Conservation (phyloP, 164 flowering plant species). For the Aristolochia californica region DNA sequence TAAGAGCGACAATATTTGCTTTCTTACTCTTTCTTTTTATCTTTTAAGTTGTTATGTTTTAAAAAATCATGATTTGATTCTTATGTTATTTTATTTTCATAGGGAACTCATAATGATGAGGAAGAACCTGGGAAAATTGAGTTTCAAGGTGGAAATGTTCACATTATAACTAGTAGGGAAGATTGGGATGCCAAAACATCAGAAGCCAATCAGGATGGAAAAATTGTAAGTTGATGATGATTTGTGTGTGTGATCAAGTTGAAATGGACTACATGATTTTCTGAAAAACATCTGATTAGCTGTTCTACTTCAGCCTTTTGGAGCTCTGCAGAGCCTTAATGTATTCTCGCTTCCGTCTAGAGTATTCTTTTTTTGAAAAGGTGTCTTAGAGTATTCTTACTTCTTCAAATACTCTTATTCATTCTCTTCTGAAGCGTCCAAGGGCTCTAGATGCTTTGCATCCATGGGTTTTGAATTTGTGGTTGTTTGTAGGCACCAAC, state of each 20-base stretch:
- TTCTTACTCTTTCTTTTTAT: not conserved
- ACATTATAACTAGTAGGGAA: slow-evolving; percentile 31
- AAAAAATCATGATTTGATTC: not conserved
- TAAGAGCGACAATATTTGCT: not conserved
- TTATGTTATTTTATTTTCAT: not conserved
- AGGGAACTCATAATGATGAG: not conserved
- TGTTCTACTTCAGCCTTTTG: not conserved
- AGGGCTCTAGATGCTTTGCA: too few species aligned
- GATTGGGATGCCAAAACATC: slow-evolving; percentile 53
- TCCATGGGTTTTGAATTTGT: too few species aligned
- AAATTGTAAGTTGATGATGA: slow-evolving; percentile 45
- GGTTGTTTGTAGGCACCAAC: too few species aligned
- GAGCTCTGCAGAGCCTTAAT: not conserved
- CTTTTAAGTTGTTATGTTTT: not conserved
- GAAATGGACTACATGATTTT: too few species aligned
- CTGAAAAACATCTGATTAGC: not conserved
- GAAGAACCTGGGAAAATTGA: slow-evolving; percentile 14
- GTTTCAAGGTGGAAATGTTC: slow-evolving; percentile 41
- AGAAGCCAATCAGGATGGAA: slow-evolving; percentile 40
- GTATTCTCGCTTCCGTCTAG: not conserved
- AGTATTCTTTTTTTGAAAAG: not conserved
- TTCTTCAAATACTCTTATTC: not conserved
- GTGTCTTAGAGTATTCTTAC: not conserved
- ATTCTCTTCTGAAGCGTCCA: too few species aligned
- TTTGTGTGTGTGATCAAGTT: not conserved